Percentiles rank a stretch among this genome's conserved stretches.
These are phyloP conservation scores for Larix kaempferi DNA, from an alignment of 75 land plant species.

Conservation along the genomic window DNA sequence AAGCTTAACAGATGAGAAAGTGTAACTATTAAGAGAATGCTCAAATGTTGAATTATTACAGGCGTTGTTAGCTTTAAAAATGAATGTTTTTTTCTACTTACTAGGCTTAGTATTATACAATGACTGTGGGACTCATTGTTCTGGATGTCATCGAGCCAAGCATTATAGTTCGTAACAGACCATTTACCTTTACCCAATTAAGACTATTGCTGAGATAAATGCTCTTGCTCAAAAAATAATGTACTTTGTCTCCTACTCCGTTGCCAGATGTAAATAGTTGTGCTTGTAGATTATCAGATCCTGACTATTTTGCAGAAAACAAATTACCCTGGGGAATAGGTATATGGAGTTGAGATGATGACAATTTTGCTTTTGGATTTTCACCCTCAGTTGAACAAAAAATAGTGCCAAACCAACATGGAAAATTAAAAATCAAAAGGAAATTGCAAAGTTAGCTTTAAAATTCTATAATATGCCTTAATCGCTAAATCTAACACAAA, in stretches of 20 bases:
- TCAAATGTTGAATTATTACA: not conserved
- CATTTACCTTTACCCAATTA: not conserved
- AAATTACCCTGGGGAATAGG: constrained; percentile 7
- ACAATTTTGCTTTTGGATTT: not conserved
- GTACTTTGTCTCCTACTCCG: constrained; percentile 2
- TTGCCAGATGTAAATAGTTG: constrained; percentile 2
- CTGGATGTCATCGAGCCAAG: not conserved
- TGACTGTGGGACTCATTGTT: not conserved
- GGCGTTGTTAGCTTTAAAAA: not conserved
- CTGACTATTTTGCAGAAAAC: not conserved
- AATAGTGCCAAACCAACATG: not conserved
- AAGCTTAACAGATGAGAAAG: not conserved
- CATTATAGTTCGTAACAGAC: not conserved
- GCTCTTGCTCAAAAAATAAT: constrained; percentile 1
- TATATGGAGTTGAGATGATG: constrained; percentile 5
- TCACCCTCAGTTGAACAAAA: not conserved
- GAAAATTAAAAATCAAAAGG: not conserved
- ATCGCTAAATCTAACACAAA: not conserved
- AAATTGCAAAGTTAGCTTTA: not conserved
- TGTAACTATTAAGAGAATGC: not conserved
- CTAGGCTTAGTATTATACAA: not conserved
- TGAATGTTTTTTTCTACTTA: not conserved
- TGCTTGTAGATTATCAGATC: not conserved
- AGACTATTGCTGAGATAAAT: constrained; percentile 1
- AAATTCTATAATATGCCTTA: not conserved